These are phyloP conservation scores for Achlya hypogyna DNA, from an alignment of 352 stramenopile genomes.

Conservation along the genomic window DNA sequence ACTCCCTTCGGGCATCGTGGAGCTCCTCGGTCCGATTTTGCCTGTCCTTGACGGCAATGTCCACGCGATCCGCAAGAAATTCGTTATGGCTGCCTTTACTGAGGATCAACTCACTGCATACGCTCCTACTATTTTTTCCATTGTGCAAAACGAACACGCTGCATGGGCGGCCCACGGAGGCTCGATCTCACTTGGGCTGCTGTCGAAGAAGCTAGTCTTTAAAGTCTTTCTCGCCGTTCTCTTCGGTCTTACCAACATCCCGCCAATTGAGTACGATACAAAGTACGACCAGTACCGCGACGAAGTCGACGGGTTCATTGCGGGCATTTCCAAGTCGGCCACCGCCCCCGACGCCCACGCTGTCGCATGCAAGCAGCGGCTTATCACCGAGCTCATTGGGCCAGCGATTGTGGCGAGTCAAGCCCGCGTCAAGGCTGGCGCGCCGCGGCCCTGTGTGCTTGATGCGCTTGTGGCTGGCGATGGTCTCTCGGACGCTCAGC, in stretches of 20 bases:
- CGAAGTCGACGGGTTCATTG: slow-evolving; percentile 1
- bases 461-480: background rate
- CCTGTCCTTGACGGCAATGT: slow-evolving; percentile 4
- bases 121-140: background rate
- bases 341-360: background rate
- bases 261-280: background rate
- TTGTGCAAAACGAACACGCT: slow-evolving; percentile 12
- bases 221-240: slow-evolving; percentile 9
- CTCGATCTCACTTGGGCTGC: background rate
- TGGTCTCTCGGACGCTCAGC: background rate
- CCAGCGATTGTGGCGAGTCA: background rate
- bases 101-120: background rate
- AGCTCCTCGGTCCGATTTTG: slow-evolving; percentile 10
- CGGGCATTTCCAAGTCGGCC: background rate
- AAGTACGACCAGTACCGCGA: background rate
- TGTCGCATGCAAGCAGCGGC: background rate
- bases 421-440: background rate
- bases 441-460: background rate
- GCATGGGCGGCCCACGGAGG: slow-evolving; percentile 8
- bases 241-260: background rate
- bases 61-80: background rate
- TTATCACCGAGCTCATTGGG: slow-evolving; percentile 1
- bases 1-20: background rate
- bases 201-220: background rate
- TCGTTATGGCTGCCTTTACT: background rate